These are phyloP conservation scores for Astrephomene gubernaculifera DNA, from an alignment of 139 green algal genomes.

Conservation along the genomic window DNA sequence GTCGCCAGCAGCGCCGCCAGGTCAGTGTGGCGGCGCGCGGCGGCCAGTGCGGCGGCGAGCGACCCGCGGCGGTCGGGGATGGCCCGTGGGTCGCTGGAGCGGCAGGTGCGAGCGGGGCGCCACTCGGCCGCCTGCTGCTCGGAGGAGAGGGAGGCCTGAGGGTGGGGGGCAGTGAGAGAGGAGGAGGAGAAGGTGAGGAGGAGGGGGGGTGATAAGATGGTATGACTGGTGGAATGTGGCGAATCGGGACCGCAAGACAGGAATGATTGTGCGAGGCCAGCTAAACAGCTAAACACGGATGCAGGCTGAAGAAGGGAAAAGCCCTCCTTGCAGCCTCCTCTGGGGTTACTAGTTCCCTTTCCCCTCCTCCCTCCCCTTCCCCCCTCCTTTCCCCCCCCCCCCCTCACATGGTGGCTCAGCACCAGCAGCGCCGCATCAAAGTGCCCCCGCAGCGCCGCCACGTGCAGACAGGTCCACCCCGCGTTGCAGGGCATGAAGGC, in stretches of 20 bases:
- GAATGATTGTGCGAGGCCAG: too few relatives aligned
- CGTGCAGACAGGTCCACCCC: slow-evolving; percentile 28
- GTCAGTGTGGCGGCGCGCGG: slow-evolving; percentile 4
- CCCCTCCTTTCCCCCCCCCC: background rate
- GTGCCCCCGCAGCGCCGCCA: slow-evolving; percentile 37
- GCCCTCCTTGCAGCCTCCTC: too few relatives aligned
- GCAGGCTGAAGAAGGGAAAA: too few relatives aligned
- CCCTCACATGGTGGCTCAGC: slow-evolving; percentile 25
- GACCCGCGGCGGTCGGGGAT: background rate
- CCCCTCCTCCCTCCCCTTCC: background rate
- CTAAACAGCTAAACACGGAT: too few relatives aligned
- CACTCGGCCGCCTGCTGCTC: slow-evolving; percentile 23
- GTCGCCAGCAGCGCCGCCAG: slow-evolving; percentile 23
- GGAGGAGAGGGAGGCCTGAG: background rate
- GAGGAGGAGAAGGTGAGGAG: background rate
- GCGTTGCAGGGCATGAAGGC: slow-evolving; percentile 36
- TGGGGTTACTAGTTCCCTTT: too few relatives aligned
- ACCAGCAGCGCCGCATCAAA: background rate
- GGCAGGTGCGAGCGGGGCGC: background rate
- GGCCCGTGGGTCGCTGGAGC: slow-evolving; percentile 16
- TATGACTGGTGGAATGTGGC: background rate
- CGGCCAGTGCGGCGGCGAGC: background rate
- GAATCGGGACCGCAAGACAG: too few relatives aligned
- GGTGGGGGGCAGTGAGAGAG: background rate
- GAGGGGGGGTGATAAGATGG: background rate